Evolutionary conservation across 2,329 filamentous ascomycete species (phyloP).

Genomic region (Teratosphaeria gauchensis): DNA sequence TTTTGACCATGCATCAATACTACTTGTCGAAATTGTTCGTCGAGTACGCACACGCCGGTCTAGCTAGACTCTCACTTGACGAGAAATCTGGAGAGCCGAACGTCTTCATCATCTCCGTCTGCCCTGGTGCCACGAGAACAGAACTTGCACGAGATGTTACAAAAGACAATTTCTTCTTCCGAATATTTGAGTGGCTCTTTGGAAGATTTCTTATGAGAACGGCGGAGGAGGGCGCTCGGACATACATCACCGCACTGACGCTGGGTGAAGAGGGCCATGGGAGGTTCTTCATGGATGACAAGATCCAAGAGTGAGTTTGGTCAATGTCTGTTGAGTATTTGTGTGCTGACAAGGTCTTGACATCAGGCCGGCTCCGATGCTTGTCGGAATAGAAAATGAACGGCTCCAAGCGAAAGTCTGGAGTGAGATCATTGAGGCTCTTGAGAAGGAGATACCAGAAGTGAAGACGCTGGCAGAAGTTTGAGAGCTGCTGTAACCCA

Average conservation of each 20-base stretch:
- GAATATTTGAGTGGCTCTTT: background rate
- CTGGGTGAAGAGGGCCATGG: constrained; percentile 10
- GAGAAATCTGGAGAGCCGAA: background rate
- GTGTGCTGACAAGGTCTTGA: background rate
- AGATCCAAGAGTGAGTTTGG: constrained; percentile 6
- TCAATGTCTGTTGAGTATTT: background rate
- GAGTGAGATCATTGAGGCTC: constrained; percentile 6
- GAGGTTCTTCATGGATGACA: constrained; percentile 8
- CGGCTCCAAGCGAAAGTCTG: constrained; percentile 4
- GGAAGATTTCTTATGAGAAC: constrained; percentile 3
- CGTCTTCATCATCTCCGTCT: constrained; percentile 7
- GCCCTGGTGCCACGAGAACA: constrained; percentile 4
- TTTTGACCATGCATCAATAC: constrained; percentile 4
- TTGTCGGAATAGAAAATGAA: background rate
- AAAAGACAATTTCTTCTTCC: background rate
- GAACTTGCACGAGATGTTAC: constrained; percentile 3
- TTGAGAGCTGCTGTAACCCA: too few species aligned
- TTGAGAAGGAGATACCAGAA: constrained; percentile 6
- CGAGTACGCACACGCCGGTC: constrained; percentile 4
- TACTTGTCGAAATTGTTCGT: constrained; percentile 11
- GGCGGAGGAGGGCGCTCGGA: constrained; percentile 10
- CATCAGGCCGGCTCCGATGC: constrained; percentile 4
- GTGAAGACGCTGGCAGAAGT: constrained; percentile 1
- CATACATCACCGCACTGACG: constrained; percentile 9
- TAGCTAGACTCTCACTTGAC: background rate